Conservation (phyloP, 768 basidiomycete species). For the Phanerochaete sordida region DNA sequence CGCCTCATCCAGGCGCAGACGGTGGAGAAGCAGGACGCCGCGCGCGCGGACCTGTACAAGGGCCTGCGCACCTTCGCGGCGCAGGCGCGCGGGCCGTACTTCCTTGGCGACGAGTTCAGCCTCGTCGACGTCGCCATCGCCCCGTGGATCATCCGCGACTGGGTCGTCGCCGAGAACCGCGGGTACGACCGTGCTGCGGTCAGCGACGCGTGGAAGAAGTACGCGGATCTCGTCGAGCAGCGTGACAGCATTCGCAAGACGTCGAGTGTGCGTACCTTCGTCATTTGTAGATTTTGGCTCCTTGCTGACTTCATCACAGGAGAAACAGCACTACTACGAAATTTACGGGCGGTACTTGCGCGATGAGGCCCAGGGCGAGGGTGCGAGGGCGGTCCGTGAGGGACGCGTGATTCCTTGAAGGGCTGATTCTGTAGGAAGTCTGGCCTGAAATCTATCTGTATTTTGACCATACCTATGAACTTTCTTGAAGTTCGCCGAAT, state of each 20-base stretch:
- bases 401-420: conserved; percentile 15
- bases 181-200: conserved; percentile 42
- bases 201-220: conserved; percentile 42
- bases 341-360: conserved; percentile 55
- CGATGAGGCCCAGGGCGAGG: conserved; percentile 38
- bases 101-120: conserved; percentile 50
- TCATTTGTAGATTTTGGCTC: no score
- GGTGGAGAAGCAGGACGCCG: conserved; percentile 31
- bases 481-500: no score
- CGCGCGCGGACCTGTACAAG: conserved; percentile 35
- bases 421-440: no score
- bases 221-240: conserved; percentile 37
- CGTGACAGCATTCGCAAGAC: conserved; percentile 48
- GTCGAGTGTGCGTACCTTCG: conserved; percentile 24
- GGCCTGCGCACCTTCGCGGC: conserved; percentile 34
- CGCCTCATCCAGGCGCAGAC: conserved; percentile 35
- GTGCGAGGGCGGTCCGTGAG: conserved; percentile 25
- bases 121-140: conserved; percentile 52
- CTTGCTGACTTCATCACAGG: conserved; percentile 19
- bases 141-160: conserved; percentile 52
- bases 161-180: conserved; percentile 45
- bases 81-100: conserved; percentile 48
- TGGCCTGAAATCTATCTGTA: no score
- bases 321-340: conserved; percentile 39
- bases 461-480: no score